Conservation (phyloP, 78 protist genomes). For the Polysphondylium violaceum region DNA sequence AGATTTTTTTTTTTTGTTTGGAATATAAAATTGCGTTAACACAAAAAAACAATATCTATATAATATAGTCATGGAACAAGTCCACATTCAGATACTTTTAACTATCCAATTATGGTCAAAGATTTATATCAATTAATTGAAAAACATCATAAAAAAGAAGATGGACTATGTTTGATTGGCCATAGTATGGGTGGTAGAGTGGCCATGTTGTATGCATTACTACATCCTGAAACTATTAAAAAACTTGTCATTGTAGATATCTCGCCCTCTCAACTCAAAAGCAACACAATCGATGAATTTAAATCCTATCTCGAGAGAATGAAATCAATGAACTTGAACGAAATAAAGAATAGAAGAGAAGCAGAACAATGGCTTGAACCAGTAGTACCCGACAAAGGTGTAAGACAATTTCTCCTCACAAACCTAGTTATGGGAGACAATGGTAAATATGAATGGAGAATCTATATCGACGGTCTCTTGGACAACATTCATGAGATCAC, state of each 20-base stretch:
- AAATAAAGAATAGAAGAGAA: constrained; percentile 15
- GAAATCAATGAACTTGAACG: constrained; percentile 14
- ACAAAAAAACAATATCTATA: too few relatives aligned
- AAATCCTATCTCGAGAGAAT: constrained; percentile 11
- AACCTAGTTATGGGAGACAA: constrained; percentile 2
- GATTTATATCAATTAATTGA: constrained; percentile 20
- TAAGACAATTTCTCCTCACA: constrained; percentile 47
- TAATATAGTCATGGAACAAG: constrained; percentile 40
- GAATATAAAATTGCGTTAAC: too few relatives aligned
- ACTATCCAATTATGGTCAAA: constrained; percentile 17
- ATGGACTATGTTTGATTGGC: constrained; percentile 24
- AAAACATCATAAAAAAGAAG: not conserved
- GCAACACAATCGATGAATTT: constrained; percentile 11
- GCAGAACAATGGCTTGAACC: constrained; percentile 35
- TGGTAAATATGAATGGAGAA: constrained; percentile 38
- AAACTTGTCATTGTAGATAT: constrained; percentile 48
- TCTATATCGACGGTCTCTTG: constrained; percentile 13
- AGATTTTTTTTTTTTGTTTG: too few relatives aligned
- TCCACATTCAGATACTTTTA: constrained; percentile 37
- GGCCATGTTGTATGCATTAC: constrained; percentile 49
- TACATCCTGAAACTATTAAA: constrained; percentile 18
- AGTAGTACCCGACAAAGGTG: constrained; percentile 14
- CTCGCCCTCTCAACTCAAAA: constrained; percentile 23
- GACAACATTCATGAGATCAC: not conserved
- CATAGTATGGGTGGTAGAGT: constrained; percentile 77